Evolutionary conservation across 2,329 filamentous ascomycete genomes (phyloP), one percentile per base, ranked within the genome.

Genomic region (Chrysoporthe deuterocubensis): DNA sequence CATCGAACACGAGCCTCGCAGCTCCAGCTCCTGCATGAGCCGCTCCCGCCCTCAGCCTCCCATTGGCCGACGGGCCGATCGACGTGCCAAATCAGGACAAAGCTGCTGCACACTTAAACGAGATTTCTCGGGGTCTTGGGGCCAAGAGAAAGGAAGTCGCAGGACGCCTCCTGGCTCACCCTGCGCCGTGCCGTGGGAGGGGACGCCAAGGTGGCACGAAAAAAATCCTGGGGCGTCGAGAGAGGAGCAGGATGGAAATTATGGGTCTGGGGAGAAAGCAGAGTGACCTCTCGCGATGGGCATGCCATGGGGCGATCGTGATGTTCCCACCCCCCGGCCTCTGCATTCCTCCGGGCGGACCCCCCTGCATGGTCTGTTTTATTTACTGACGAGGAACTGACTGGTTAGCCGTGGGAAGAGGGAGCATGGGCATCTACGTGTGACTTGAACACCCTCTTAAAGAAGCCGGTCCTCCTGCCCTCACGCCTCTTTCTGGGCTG

Each of bases 91-190:
- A 57, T 37, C 3, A 7, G 54, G 18, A 57, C 54, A 13, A 9
- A 16, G 54, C 48, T 26, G 32, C 26, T 57, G 54, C 11, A 60
- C 57, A 40, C 44, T 40, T 60, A 60, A 44, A 60, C 57, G 57
- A 60, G 57, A 44, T 60, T 34, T 32, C 9, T 11, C 2, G 37
- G 18, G 18, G 13, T 16, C 57, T n/a, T 21, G 40, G 34, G 57
- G 8, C 26, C 26, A 59, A 59, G 8, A 59, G 16, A 26, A 26
- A 42, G 16, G 2, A n/a, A 13, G 26, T 26, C 26, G 26, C 26
- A 26, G 26, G 26, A 26, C 26, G 26, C 26, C 50, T 34, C 11
- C 34, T 40, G 32, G 3, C 34, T 40, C 21, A 57, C 40, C 34
- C 32, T 11, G 54, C 18, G 11, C 13, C 11, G 18, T 40, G 54